phyloP scores from a whole-genome alignment of 208 protist species.

The Crithidia expoeki region DNA sequence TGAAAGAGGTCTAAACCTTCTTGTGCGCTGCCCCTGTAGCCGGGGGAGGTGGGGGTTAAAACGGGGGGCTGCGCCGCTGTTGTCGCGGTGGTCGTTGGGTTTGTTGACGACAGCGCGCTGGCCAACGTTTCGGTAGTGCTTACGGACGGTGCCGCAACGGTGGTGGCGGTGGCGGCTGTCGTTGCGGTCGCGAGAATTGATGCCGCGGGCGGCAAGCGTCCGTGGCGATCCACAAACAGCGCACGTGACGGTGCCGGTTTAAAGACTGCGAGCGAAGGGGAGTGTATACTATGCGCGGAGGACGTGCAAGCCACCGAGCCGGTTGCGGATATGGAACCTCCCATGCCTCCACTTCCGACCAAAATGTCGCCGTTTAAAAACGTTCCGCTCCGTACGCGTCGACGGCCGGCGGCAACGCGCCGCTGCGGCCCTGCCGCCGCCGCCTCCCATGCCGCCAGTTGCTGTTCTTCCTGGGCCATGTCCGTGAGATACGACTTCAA shows the following conservation, averaged over 20 bases:
- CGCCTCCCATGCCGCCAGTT: conserved; percentile 27
- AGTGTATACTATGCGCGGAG: background rate
- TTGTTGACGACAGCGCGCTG: background rate
- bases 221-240: conserved; percentile 36
- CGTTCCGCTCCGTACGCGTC: conserved; percentile 24
- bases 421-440: conserved; percentile 27
- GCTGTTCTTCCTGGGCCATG: conserved; percentile 68
- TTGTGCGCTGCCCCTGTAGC: conserved; percentile 44
- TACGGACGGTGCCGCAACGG: background rate
- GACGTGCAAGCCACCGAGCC: background rate
- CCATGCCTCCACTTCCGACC: no score
- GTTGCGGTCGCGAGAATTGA: background rate
- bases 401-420: conserved; percentile 28
- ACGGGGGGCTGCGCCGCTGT: background rate
- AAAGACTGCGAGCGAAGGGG: conserved; percentile 27
- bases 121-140: background rate
- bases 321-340: no score
- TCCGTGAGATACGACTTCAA: conserved; percentile 74
- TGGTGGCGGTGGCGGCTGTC: background rate
- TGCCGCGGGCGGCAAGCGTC: conserved; percentile 16
- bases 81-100: background rate
- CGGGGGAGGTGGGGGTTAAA: background rate
- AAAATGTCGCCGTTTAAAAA: background rate
- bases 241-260: conserved; percentile 20
- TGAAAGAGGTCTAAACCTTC: conserved; percentile 72